Percentiles rank a stretch among this genome's conserved stretches.
Conservation (phyloP, 495 filamentous ascomycete genomes). For the Neurospora sp. region DNA sequence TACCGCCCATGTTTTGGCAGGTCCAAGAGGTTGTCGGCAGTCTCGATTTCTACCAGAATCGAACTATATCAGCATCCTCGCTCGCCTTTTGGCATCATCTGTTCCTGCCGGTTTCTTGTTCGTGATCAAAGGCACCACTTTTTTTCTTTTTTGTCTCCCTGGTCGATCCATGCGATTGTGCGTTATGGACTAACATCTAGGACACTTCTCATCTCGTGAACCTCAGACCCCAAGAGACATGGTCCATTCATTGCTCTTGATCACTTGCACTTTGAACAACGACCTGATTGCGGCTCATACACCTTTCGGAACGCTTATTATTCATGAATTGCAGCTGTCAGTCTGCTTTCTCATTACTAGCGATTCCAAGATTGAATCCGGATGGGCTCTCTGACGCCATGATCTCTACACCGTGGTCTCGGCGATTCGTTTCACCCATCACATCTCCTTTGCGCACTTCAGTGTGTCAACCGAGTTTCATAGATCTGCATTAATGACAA, state of each 20-base stretch:
- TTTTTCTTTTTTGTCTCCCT: neutral
- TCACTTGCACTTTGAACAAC: constrained; percentile 1
- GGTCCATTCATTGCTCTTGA: neutral
- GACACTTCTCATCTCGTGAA: neutral
- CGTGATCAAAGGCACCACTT: constrained; percentile 6
- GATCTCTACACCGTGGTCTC: constrained; percentile 35
- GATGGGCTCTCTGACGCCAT: constrained; percentile 53
- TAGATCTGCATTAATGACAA: neutral
- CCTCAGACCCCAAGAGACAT: neutral
- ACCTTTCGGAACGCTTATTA: constrained; percentile 31
- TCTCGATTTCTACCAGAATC: constrained; percentile 10
- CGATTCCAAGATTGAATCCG: constrained; percentile 40
- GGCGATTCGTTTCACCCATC: constrained; percentile 54
- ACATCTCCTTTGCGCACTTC: constrained; percentile 11
- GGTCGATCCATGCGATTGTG: neutral
- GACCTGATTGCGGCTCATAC: neutral
- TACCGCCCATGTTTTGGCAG: neutral
- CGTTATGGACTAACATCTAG: neutral
- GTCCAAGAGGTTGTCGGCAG: constrained; percentile 3
- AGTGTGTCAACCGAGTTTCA: neutral
- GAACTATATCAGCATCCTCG: constrained; percentile 8
- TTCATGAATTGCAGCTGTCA: constrained; percentile 40
- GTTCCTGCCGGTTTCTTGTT: neutral
- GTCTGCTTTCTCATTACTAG: constrained; percentile 43
- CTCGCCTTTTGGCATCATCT: neutral